A percentile compares a stretch with the other conserved stretches of the same genome.
Conservation (phyloP, 345 rosid species). For the Syzygium jambos region DNA sequence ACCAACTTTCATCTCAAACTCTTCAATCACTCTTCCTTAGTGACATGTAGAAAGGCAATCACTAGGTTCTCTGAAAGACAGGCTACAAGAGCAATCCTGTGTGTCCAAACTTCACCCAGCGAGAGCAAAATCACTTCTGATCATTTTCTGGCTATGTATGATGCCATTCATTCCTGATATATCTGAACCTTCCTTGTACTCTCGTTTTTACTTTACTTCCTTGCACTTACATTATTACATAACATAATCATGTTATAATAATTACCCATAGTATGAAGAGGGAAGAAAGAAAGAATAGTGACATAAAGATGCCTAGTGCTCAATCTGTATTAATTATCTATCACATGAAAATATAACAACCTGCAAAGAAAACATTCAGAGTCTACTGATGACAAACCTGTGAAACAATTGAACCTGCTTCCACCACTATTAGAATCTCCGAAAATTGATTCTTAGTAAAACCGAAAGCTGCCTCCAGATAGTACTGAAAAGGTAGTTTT, state of each 20-base stretch:
- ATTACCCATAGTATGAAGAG: neutral
- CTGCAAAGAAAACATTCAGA: neutral
- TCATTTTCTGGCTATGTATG: neutral
- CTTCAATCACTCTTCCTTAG: neutral
- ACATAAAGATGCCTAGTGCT: neutral
- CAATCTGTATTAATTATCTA: neutral
- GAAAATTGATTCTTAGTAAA: constrained; percentile 43
- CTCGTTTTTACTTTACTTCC: neutral
- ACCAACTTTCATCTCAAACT: neutral
- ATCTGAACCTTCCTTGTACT: neutral
- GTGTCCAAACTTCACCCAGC: neutral
- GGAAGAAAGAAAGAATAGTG: neutral
- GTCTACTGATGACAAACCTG: constrained; percentile 19
- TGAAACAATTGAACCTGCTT: constrained; percentile 34
- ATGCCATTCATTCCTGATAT: neutral
- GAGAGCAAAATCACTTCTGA: neutral
- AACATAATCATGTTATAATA: neutral
- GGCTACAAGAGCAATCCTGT: neutral
- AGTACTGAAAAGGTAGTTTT: constrained; percentile 5
- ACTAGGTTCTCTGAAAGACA: neutral
- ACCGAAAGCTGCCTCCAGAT: constrained; percentile 34
- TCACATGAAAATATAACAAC: neutral
- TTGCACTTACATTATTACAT: neutral
- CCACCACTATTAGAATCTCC: constrained; percentile 37
- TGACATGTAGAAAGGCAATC: neutral